Base-by-base conservation (phyloP, 192 early-diverging fungal species). In the Coemansia sp. region DNA sequence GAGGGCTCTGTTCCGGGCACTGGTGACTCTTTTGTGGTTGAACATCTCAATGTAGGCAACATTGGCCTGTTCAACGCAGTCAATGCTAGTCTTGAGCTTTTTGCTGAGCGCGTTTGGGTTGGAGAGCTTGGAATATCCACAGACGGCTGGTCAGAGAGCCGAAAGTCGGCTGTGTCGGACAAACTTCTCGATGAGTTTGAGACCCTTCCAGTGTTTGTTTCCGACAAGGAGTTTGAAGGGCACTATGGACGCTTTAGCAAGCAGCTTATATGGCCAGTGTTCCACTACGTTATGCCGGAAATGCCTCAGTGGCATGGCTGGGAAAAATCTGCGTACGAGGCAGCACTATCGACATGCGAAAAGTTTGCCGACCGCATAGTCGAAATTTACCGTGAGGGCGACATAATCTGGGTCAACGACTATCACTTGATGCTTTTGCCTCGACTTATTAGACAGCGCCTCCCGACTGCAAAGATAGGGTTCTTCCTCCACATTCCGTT, bases 401-500 rank as follows among this genome's bases (percentile, higher is more conserved):
- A 98, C 76, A 91, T 95, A 59, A 92, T 98, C 64, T 98, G 95
- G 95, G 87, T 98, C 68, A 96, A 98, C 73, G 96, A 98, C 85
- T 98, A 98, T 72, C 96, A 98, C 74, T 83, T 98, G 57, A 93
- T 97, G 92, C 84, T 98, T 45, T 87, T 98, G 21, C 96, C 96
- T 6, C 80, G 77, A 53, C 91, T 98, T 88, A 78, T 98, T 40
- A 87, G 96, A 52, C 79, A 93, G 81, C 86, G 85, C 12, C 72
- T 96, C 37, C 96, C 96, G 2, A 69, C 86, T 26, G 95, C 95
- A 39, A 92, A 88, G 37, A 94, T 98, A 61, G 96, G 95, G 2
- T 97, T 98, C 81, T 98, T 97, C 68, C 75, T 98, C 64, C 96
- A 98, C 74, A 94, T 97, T 48, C 96, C 96, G 0, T 98, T 98